Evolutionary conservation across 139 green algal genomes (phyloP).

Genomic region (Parachlorella kessleri): DNA sequence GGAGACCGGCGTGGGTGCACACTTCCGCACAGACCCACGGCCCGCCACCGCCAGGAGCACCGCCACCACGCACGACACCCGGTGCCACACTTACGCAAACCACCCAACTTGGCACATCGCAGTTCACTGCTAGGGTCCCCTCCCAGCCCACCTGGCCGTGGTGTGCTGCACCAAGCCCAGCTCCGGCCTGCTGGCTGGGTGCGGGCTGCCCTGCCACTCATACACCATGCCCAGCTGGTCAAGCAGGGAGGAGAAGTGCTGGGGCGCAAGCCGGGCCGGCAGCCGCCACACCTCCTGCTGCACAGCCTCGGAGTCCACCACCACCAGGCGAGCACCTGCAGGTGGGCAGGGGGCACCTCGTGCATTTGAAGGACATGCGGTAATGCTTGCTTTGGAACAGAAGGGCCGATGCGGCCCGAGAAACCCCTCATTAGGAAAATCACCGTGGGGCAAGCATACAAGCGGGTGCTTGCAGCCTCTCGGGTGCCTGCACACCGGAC

Average conservation of each 20-base stretch:
- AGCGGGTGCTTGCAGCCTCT: too few relatives aligned
- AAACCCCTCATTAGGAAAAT: too few relatives aligned
- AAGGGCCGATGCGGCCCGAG: too few relatives aligned
- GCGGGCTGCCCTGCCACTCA: conserved; percentile 18
- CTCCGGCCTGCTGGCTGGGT: conserved; percentile 12
- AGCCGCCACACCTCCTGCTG: conserved; percentile 19
- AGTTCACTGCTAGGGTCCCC: too few relatives aligned
- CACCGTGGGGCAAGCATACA: too few relatives aligned
- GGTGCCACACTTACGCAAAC: too few relatives aligned
- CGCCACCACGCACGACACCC: background rate
- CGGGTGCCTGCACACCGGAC: background rate
- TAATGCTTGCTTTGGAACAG: background rate
- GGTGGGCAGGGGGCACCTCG: too few relatives aligned
- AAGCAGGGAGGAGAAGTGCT: background rate
- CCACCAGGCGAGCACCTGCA: conserved; percentile 26
- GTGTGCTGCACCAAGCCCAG: conserved; percentile 16
- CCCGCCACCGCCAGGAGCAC: background rate
- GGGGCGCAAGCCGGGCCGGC: background rate
- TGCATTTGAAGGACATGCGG: background rate
- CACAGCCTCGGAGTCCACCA: conserved; percentile 23
- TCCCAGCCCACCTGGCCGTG: conserved; percentile 20
- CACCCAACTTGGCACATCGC: too few relatives aligned
- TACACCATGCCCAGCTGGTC: conserved; percentile 31
- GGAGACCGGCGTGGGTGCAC: too few relatives aligned
- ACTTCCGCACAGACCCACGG: too few relatives aligned